These are phyloP conservation scores for Xylaria sp. DNA, from an alignment of 2,329 filamentous ascomycete genomes.

Conservation along the genomic window DNA sequence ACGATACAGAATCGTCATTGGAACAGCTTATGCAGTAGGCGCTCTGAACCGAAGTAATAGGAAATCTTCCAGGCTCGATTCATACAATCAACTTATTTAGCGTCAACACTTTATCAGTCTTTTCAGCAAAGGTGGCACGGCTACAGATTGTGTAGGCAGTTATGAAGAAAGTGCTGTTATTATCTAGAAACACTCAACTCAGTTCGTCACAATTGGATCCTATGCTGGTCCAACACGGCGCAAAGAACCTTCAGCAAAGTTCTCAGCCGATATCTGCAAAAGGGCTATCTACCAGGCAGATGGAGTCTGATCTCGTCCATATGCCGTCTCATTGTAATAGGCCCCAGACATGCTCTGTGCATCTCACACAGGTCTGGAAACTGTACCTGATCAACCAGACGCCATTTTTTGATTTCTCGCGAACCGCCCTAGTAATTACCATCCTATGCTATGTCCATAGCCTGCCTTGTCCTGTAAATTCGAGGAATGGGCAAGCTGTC, in stretches of 20 bases:
- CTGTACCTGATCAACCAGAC: slow-evolving; percentile 50
- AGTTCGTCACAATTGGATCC: slow-evolving; percentile 55
- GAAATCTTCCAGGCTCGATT: too few relatives aligned
- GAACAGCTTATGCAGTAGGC: too few relatives aligned
- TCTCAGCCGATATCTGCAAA: slow-evolving; percentile 52
- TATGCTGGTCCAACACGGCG: slow-evolving; percentile 50
- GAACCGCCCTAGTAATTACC: slow-evolving; percentile 50
- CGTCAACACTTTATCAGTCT: neutral
- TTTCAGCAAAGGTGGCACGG: neutral
- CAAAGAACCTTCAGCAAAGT: slow-evolving; percentile 51
- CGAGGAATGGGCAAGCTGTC: slow-evolving; percentile 40
- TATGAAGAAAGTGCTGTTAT: slow-evolving; percentile 48
- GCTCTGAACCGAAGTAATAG: too few relatives aligned
- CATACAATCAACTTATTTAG: too few relatives aligned
- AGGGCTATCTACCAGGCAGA: slow-evolving; percentile 49
- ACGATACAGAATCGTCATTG: too few relatives aligned
- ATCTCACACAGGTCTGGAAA: slow-evolving; percentile 46
- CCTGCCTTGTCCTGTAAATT: slow-evolving; percentile 45
- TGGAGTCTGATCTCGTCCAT: slow-evolving; percentile 49
- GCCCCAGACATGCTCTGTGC: slow-evolving; percentile 45
- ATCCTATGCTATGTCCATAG: slow-evolving; percentile 52
- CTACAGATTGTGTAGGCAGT: neutral
- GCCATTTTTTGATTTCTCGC: slow-evolving; percentile 46
- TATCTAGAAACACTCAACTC: slow-evolving; percentile 57
- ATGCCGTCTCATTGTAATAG: slow-evolving; percentile 48